Evolutionary conservation across 352 stramenopile genomes (phyloP).

Genomic region (Phytophthora multivora): DNA sequence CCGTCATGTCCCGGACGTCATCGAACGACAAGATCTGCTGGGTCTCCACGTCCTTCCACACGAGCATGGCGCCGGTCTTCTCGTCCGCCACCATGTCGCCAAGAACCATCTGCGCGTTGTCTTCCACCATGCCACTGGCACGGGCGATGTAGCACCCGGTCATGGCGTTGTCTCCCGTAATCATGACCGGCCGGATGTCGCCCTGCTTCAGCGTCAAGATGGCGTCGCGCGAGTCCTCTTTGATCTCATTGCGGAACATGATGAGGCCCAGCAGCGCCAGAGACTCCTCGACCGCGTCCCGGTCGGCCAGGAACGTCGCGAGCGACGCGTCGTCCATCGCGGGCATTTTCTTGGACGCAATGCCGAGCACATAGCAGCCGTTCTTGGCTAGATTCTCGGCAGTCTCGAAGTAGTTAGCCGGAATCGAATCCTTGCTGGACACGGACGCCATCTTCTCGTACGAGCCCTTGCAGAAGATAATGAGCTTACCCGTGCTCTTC

Average conservation of each 20-base stretch:
- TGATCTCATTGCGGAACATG: constrained; percentile 91
- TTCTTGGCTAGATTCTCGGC: constrained; percentile 69
- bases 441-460: constrained; percentile 85
- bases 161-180: constrained; percentile 89
- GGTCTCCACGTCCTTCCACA: constrained; percentile 75
- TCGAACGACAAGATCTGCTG: constrained; percentile 53
- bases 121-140: constrained; percentile 64
- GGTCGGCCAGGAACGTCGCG: constrained; percentile 50
- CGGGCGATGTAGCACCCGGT: constrained; percentile 79
- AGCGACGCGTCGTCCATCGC: constrained; percentile 39
- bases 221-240: constrained; percentile 79
- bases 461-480: constrained; percentile 91
- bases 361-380: constrained; percentile 90
- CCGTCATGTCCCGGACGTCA: constrained; percentile 49
- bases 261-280: constrained; percentile 84
- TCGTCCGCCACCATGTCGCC: constrained; percentile 61
- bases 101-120: constrained; percentile 53
- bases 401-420: constrained; percentile 68
- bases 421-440: constrained; percentile 53
- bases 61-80: constrained; percentile 37
- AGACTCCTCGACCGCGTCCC: constrained; percentile 77
- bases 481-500: constrained; percentile 49
- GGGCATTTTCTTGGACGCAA: constrained; percentile 70
- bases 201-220: constrained; percentile 82
- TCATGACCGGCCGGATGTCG: constrained; percentile 83